These are phyloP conservation scores for Penicillium sclerotigenum DNA, from an alignment of 2,329 filamentous ascomycete species.

Conservation along the genomic window DNA sequence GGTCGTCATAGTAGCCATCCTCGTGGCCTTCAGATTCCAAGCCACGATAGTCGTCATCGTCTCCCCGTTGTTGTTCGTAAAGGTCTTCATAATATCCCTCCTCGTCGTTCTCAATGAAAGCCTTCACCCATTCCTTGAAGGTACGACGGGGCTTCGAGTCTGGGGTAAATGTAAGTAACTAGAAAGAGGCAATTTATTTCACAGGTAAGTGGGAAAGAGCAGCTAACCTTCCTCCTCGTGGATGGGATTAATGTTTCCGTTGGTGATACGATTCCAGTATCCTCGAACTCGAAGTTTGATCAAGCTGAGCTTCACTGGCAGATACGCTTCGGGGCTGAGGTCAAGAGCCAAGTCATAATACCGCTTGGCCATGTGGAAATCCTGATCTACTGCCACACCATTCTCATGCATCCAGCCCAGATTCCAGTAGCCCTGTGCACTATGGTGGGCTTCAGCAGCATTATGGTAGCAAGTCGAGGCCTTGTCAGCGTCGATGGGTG, in stretches of 20 bases:
- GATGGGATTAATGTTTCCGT: conserved; percentile 89
- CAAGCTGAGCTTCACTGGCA: conserved; percentile 85
- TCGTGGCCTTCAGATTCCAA: conserved; percentile 39
- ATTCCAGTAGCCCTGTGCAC: conserved; percentile 94
- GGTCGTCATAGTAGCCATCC: conserved; percentile 58
- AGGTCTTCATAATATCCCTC: conserved; percentile 63
- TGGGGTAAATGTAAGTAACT: conserved; percentile 37
- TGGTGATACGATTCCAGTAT: conserved; percentile 90
- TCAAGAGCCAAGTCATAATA: conserved; percentile 92
- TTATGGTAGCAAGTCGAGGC: conserved; percentile 90
- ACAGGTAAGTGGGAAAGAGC: conserved; percentile 6
- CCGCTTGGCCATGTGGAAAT: conserved; percentile 94
- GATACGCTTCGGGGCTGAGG: conserved; percentile 88
- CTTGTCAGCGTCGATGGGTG: conserved; percentile 70
- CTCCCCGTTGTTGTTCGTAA: conserved; percentile 39
- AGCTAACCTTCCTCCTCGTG: conserved; percentile 77
- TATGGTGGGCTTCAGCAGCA: conserved; percentile 85
- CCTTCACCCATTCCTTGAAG: conserved; percentile 78
- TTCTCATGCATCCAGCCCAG: conserved; percentile 99
- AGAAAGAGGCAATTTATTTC: neutral
- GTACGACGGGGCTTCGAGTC: conserved; percentile 71
- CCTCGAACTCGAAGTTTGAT: conserved; percentile 80
- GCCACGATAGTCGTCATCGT: conserved; percentile 31
- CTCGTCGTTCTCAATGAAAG: conserved; percentile 72
- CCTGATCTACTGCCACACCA: conserved; percentile 84